These are phyloP conservation scores for Patellifolia procumbens DNA, from an alignment of 179 eudicot species.

Conservation along the genomic window DNA sequence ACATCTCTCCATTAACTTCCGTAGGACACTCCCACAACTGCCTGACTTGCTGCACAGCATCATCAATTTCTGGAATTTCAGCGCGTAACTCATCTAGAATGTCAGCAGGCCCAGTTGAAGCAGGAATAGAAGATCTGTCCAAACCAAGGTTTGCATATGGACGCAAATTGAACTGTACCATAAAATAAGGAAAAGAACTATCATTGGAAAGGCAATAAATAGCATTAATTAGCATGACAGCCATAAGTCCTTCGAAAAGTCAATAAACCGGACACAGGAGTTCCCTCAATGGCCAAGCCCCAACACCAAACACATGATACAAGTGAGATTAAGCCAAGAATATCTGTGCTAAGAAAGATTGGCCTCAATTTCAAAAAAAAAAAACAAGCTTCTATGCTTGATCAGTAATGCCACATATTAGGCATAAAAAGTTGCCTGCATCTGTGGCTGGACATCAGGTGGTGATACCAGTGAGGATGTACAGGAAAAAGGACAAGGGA, in stretches of 20 bases:
- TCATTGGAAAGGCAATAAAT: background rate
- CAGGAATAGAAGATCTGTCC: conserved; percentile 67
- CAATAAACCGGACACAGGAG: too few relatives aligned
- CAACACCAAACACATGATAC: conserved; percentile 5
- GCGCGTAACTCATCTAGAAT: conserved; percentile 57
- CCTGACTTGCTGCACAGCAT: conserved; percentile 61
- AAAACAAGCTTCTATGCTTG: background rate
- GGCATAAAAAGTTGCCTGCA: background rate
- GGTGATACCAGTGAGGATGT: background rate
- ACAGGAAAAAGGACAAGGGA: background rate
- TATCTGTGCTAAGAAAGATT: background rate
- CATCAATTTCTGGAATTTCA: conserved; percentile 78
- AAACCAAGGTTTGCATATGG: conserved; percentile 79
- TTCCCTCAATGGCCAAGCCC: background rate
- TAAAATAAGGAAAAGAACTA: background rate
- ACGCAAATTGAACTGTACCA: conserved; percentile 78
- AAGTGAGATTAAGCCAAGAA: background rate
- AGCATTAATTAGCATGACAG: too few relatives aligned
- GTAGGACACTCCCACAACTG: conserved; percentile 43
- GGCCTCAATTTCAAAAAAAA: background rate
- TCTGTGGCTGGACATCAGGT: background rate
- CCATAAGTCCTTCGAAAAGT: too few relatives aligned
- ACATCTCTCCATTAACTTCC: conserved; percentile 24
- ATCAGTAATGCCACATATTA: background rate
- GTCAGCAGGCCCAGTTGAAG: conserved; percentile 30